phyloP scores from a whole-genome alignment of 768 basidiomycete species.

The Amanita pallidorosea region DNA sequence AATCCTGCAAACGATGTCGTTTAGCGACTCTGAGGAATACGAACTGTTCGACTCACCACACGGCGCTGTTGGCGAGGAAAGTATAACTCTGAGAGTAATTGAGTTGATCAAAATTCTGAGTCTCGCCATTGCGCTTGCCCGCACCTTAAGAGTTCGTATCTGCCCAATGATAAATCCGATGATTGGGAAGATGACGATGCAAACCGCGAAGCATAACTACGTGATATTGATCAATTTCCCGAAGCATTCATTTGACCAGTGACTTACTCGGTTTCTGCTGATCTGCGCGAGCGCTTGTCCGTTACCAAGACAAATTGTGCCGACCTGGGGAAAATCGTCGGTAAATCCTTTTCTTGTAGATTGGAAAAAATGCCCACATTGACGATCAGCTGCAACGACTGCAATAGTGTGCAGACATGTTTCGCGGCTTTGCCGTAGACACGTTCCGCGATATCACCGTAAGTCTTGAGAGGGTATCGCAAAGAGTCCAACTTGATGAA shows the following conservation, averaged over 20 bases:
- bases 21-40: neutral
- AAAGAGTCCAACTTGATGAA: slow-evolving; percentile 48
- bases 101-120: slow-evolving; percentile 14
- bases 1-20: slow-evolving; percentile 24
- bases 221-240: neutral
- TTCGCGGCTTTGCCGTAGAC: slow-evolving; percentile 40
- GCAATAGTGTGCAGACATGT: slow-evolving; percentile 36
- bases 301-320: slow-evolving; percentile 29
- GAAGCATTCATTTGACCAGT: neutral
- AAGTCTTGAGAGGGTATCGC: slow-evolving; percentile 41
- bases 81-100: slow-evolving; percentile 30
- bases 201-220: slow-evolving; percentile 45
- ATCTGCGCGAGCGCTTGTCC: slow-evolving; percentile 46
- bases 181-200: slow-evolving; percentile 48
- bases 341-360: neutral
- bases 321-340: slow-evolving; percentile 17
- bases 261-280: slow-evolving; percentile 28
- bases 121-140: neutral
- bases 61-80: slow-evolving; percentile 38
- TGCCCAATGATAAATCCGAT: slow-evolving; percentile 48
- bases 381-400: slow-evolving; percentile 45
- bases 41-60: slow-evolving; percentile 19
- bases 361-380: slow-evolving; percentile 29
- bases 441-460: slow-evolving; percentile 45
- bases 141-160: slow-evolving; percentile 39